These are phyloP conservation scores for Metarhizium robertsii DNA, from an alignment of 2,329 filamentous ascomycete species.

Conservation along the genomic window DNA sequence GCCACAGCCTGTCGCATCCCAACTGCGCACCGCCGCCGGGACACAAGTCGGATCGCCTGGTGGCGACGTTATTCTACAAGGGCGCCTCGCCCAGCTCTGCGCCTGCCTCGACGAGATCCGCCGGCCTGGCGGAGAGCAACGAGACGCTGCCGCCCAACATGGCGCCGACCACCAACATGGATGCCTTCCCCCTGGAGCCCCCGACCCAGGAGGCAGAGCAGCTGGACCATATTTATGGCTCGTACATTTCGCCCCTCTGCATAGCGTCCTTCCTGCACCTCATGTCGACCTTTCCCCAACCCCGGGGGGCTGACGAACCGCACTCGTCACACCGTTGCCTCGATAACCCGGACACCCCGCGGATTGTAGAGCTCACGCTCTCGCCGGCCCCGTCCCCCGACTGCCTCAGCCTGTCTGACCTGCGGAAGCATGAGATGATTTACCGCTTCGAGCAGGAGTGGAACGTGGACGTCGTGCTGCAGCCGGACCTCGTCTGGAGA, in stretches of 20 bases:
- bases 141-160: conserved; percentile 40
- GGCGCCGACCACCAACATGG: conserved; percentile 48
- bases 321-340: conserved; percentile 56
- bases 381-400: conserved; percentile 50
- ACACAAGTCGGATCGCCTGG: conserved; percentile 37
- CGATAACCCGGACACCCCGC: conserved; percentile 48
- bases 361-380: conserved; percentile 57
- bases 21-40: conserved; percentile 49
- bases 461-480: conserved; percentile 78
- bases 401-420: conserved; percentile 57
- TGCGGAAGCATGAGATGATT: conserved; percentile 72
- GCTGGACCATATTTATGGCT: conserved; percentile 56
- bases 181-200: conserved; percentile 52
- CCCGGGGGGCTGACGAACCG: conserved; percentile 39
- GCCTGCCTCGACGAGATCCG: conserved; percentile 18
- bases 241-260: conserved; percentile 55
- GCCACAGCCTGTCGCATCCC: conserved; percentile 52
- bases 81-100: conserved; percentile 13
- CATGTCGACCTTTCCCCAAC: conserved; percentile 52
- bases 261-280: conserved; percentile 57
- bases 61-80: conserved; percentile 59
- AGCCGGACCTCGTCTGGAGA: conserved; percentile 63
- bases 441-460: conserved; percentile 81
- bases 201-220: conserved; percentile 44
- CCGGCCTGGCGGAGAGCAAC: conserved; percentile 18